These are phyloP conservation scores for Saccharomycopsis olivae DNA, from an alignment of 805 yeast species.

Conservation along the genomic window DNA sequence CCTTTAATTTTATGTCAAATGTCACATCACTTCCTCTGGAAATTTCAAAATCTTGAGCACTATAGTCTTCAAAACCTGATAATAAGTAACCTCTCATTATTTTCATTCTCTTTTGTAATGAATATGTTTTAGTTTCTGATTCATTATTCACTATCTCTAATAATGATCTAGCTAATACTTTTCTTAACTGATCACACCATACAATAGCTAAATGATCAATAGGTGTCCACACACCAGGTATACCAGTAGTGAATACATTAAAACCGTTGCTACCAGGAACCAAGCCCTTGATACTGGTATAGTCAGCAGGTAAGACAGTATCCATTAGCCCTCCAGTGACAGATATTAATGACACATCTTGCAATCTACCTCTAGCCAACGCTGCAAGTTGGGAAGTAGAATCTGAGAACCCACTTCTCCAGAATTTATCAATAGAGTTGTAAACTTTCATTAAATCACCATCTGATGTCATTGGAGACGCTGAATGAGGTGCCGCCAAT, in stretches of 20 bases:
- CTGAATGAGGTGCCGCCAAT: conserved; percentile 83
- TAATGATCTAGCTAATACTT: conserved; percentile 46
- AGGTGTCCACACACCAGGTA: conserved; percentile 88
- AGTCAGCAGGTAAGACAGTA: conserved; percentile 79
- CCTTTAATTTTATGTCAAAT: conserved; percentile 19
- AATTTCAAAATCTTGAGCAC: conserved; percentile 14
- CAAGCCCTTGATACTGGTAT: conserved; percentile 61
- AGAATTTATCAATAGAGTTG: conserved; percentile 62
- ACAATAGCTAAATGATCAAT: conserved; percentile 91
- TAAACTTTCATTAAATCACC: conserved; percentile 74
- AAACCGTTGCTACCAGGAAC: conserved; percentile 72
- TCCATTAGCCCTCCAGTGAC: conserved; percentile 85
- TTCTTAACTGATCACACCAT: conserved; percentile 88
- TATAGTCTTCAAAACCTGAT: conserved; percentile 46
- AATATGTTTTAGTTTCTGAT: conserved; percentile 38
- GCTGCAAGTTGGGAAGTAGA: conserved; percentile 11
- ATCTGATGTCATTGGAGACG: conserved; percentile 89
- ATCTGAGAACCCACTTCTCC: conserved; percentile 53
- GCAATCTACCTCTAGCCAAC: conserved; percentile 35
- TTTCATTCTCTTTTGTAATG: conserved; percentile 47
- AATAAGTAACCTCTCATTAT: conserved; percentile 35
- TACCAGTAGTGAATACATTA: conserved; percentile 73
- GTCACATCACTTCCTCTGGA: conserved; percentile 2
- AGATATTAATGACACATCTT: conserved; percentile 62
- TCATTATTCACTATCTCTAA: conserved; percentile 46